Conservation (phyloP, 2,329 filamentous ascomycete genomes). For the Cordyceps javanica region DNA sequence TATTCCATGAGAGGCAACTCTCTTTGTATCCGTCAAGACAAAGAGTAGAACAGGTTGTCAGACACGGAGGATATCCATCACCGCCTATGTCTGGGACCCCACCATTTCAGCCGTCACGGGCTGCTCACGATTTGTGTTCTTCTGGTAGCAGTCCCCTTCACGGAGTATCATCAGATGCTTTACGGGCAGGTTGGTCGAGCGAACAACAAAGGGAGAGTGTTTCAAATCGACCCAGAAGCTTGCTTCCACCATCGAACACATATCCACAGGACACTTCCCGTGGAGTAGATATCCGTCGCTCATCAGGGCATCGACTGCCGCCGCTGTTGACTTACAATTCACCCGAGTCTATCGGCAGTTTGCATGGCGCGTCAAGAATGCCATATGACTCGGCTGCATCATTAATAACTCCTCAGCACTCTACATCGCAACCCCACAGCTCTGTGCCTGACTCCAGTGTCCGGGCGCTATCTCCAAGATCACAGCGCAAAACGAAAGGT, state of each 20-base stretch:
- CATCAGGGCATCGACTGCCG: constrained; percentile 20
- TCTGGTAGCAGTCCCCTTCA: constrained; percentile 34
- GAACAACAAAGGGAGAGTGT: constrained; percentile 19
- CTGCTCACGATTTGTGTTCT: not conserved
- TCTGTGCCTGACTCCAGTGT: not conserved
- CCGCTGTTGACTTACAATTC: constrained; percentile 22
- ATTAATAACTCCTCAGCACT: constrained; percentile 9
- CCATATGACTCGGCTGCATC: not conserved
- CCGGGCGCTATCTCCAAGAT: constrained; percentile 46
- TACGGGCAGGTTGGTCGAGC: constrained; percentile 32
- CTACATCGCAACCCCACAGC: not conserved
- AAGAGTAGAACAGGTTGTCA: constrained; percentile 45
- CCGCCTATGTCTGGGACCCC: constrained; percentile 70
- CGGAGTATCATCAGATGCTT: constrained; percentile 40
- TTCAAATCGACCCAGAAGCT: not conserved
- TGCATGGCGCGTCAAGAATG: not conserved
- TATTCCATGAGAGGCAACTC: constrained; percentile 45
- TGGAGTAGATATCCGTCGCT: constrained; percentile 21
- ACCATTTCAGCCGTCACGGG: constrained; percentile 44
- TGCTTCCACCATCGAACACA: constrained; percentile 21
- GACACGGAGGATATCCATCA: constrained; percentile 59
- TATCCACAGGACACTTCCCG: constrained; percentile 24
- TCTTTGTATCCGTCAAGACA: constrained; percentile 44
- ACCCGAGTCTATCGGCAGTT: constrained; percentile 2
- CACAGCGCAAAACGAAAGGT: constrained; percentile 65